Base-by-base conservation (phyloP, 352 stramenopile species). In the Phytophthora tubulina region DNA sequence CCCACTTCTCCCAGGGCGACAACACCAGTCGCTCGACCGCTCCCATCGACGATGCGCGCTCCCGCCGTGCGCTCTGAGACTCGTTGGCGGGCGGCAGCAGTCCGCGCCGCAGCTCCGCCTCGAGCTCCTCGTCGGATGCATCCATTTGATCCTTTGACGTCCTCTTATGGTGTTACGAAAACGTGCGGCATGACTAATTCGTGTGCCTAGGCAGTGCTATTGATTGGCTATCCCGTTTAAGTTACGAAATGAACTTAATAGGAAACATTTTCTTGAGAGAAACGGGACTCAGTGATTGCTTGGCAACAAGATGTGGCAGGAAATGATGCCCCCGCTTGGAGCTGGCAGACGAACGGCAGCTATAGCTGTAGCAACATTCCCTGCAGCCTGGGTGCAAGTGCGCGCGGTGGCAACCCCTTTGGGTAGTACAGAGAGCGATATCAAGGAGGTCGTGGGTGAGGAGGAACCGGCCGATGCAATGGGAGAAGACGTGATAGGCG, bases 1-100 rank as follows among this genome's bases (percentile, higher is more conserved):
- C 31, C 88, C 89, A 96, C 52, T 95, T 96, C 60, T 94, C 88
- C 78, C 85, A 93, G 17, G 87, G 86, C n/a, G 90, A 95, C 13
- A 96, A 78, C 73, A 90, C 56, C 36, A 93, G 62, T 30, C 76
- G 71, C 72, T 93, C 86, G 35, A 88, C 65, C 15, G 70, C 60
- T 3, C 71, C 79, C 84, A 91, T 90, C 1, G 64, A 54, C 0
- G 65, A 55, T 32, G 52, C 17, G 21, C 50, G 7, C 13, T 68
- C 63, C 7, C 27, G 42, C 41, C 3, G 51, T 45, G 5, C 15
- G 17, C 41, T 1, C 27, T 54, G 27, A 4, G 33, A 36, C 10
- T 67, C 36, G 3, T 36, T 46, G 35, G 42, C 30, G 14, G 11
- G 72, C 54, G 11, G 42, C 44, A 86, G 61, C 39, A 83, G 50